phyloP scores from a whole-genome alignment of 1,284 basidiomycete genomes.

The Puccinia polysora region DNA sequence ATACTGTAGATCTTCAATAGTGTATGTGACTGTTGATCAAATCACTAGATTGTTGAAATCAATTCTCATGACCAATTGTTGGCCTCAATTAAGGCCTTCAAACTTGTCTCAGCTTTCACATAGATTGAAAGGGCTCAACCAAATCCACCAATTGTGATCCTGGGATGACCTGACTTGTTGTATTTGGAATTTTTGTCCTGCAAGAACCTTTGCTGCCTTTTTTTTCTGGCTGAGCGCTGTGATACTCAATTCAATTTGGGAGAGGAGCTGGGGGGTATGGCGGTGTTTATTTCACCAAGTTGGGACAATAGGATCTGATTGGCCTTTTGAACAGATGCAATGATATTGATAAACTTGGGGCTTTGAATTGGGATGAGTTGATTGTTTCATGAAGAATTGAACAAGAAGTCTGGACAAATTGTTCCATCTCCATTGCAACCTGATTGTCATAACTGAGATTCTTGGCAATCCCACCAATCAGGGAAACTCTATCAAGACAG shows the following conservation, averaged over 20 bases:
- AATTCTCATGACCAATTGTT: not conserved
- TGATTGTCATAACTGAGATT: not conserved
- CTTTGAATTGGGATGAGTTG: too few relatives aligned
- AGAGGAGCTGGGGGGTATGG: too few relatives aligned
- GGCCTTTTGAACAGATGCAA: not conserved
- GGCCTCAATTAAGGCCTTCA: not conserved
- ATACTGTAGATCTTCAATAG: not conserved
- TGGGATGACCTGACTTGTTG: too few relatives aligned
- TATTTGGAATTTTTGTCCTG: not conserved
- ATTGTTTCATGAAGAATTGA: too few relatives aligned
- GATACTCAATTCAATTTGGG: too few relatives aligned
- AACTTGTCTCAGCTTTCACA: too few relatives aligned
- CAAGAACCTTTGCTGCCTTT: not conserved
- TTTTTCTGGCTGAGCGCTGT: too few relatives aligned
- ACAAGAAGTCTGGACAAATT: too few relatives aligned
- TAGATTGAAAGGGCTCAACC: not conserved
- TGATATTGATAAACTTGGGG: not conserved
- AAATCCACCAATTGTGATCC: too few relatives aligned
- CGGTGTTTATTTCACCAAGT: too few relatives aligned
- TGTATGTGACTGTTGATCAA: too few relatives aligned
- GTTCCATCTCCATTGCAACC: not conserved
- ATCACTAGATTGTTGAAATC: not conserved
- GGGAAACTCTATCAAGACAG: not conserved
- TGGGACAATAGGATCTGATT: not conserved
- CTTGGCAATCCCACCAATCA: not conserved